phyloP scores from a whole-genome alignment of 441 rosid genomes.

The Arabidopsis lyrata region DNA sequence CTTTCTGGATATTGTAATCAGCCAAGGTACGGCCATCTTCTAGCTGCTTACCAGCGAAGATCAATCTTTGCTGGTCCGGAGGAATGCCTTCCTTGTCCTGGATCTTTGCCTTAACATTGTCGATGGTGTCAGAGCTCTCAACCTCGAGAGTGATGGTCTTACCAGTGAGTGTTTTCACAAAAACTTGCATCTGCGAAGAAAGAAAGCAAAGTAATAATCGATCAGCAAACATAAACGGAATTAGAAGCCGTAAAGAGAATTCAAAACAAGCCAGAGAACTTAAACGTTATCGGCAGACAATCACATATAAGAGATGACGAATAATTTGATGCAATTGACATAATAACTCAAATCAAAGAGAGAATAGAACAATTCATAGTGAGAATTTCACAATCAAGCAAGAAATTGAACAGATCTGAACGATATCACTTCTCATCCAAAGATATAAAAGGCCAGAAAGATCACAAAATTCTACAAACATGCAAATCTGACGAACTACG shows the following conservation, averaged over 20 bases:
- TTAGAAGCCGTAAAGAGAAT: not conserved
- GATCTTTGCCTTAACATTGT: not conserved
- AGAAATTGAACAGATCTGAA: not conserved
- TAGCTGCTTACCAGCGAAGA: not conserved
- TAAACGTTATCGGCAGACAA: too few species aligned
- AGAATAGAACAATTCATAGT: not conserved
- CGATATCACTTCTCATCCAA: not conserved
- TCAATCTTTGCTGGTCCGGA: not conserved
- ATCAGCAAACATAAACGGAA: not conserved
- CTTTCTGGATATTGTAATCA: not conserved
- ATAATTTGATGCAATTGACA: not conserved
- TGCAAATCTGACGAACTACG: not conserved
- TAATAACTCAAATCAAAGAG: too few species aligned
- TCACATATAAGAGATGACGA: too few species aligned
- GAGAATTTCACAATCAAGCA: not conserved
- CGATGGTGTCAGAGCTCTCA: not conserved
- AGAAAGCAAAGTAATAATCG: not conserved
- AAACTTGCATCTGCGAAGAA: not conserved
- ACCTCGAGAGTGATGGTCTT: not conserved
- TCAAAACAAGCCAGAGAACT: not conserved
- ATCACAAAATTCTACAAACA: not conserved
- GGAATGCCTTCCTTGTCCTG: conserved; percentile 1
- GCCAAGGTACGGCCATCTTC: not conserved
- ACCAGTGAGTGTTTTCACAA: not conserved
- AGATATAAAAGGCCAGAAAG: too few species aligned